A percentile compares a stretch with the other conserved stretches of the same genome.
phyloP scores from a whole-genome alignment of 2,329 filamentous ascomycete genomes.

The Diaporthe eres region DNA sequence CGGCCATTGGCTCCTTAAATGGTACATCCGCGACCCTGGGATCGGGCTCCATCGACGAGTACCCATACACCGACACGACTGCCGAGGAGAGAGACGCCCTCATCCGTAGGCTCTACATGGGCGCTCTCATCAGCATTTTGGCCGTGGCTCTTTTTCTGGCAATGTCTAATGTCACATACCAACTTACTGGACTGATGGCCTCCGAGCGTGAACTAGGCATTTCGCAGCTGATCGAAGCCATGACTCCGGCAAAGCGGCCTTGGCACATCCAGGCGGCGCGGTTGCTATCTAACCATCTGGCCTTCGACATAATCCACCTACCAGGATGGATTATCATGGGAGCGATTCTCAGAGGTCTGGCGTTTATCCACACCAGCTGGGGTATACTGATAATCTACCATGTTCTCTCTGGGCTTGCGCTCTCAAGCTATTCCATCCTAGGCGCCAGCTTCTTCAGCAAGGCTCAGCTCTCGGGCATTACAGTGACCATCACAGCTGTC shows the following conservation, averaged over 20 bases:
- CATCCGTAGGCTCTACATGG: constrained; percentile 80
- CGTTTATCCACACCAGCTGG: constrained; percentile 75
- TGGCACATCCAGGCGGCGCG: constrained; percentile 86
- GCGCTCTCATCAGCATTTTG: constrained; percentile 80
- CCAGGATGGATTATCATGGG: constrained; percentile 87
- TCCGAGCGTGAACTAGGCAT: constrained; percentile 89
- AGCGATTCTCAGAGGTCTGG: constrained; percentile 72
- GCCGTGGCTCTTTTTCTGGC: constrained; percentile 85
- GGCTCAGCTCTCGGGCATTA: constrained; percentile 89
- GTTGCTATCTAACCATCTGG: constrained; percentile 83
- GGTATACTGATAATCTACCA: constrained; percentile 81
- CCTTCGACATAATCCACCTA: constrained; percentile 84
- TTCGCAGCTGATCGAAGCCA: constrained; percentile 89
- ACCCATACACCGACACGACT: constrained; percentile 82
- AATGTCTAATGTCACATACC: constrained; percentile 86
- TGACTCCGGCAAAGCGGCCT: constrained; percentile 82
- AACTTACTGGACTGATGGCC: constrained; percentile 88
- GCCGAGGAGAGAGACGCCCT: constrained; percentile 74
- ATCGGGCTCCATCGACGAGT: constrained; percentile 65
- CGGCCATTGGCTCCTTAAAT: constrained; percentile 66
- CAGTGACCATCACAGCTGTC: constrained; percentile 79
- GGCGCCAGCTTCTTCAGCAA: constrained; percentile 88
- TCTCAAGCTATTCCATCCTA: constrained; percentile 85
- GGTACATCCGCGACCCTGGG: constrained; percentile 32
- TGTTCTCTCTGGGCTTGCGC: constrained; percentile 80